Percentiles rank a stretch among this genome's conserved stretches.
Evolutionary conservation across 2,329 filamentous ascomycete genomes (phyloP).

Genomic region (Aspergillus brasiliensis): DNA sequence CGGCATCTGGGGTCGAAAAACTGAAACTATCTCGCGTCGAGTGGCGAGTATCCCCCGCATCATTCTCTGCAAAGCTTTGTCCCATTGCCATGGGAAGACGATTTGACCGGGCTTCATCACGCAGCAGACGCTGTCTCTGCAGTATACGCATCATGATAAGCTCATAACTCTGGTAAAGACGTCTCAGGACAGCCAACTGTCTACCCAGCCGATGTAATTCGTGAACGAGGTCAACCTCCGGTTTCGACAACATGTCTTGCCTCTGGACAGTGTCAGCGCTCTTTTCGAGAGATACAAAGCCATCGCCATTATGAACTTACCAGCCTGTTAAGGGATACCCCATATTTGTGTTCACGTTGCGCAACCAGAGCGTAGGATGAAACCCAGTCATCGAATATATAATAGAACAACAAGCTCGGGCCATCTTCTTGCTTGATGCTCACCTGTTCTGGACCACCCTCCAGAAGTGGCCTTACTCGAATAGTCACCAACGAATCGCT

Average conservation of each 20-base stretch:
- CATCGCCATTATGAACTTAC: constrained; percentile 35
- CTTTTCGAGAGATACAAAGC: neutral
- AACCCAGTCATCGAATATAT: constrained; percentile 69
- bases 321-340: constrained; percentile 52
- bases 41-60: constrained; percentile 45
- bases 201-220: constrained; percentile 62
- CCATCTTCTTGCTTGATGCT: constrained; percentile 52
- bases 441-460: constrained; percentile 33
- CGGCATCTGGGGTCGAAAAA: constrained; percentile 23
- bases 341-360: constrained; percentile 56
- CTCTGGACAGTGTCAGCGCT: constrained; percentile 40
- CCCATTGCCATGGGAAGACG: constrained; percentile 22
- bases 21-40: constrained; percentile 29
- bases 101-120: constrained; percentile 35
- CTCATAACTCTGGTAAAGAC: constrained; percentile 64
- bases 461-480: constrained; percentile 43
- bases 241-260: constrained; percentile 57
- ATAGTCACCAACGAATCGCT: constrained; percentile 54
- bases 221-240: constrained; percentile 49
- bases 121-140: constrained; percentile 49
- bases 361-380: constrained; percentile 64
- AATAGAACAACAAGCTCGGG: constrained; percentile 66
- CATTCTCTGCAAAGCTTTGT: constrained; percentile 29
- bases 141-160: constrained; percentile 64
- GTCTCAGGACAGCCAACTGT: constrained; percentile 62